Evolutionary conservation across 208 protist species (phyloP), one percentile per base, ranked within the genome.

Genomic region (Trichomonas tenax): DNA sequence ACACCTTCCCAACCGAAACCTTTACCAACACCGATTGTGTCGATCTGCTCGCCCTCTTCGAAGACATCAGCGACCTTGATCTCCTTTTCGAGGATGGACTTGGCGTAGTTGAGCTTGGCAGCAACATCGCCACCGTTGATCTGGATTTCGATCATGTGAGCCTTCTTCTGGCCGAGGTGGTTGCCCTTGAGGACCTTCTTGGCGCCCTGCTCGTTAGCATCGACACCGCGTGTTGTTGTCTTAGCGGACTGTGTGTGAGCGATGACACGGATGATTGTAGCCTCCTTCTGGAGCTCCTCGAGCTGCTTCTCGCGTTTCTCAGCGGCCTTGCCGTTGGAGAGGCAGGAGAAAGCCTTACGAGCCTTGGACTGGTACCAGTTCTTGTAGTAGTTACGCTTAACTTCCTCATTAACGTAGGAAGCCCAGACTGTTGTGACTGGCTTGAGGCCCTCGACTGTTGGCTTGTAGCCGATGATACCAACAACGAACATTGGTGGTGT

Each of bases 91-190:
- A 99, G 98, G 44, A 99, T 97, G 9, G 96, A 88, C 49, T 98
- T 96, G 96, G 98, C 99, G 96, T 99, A 99, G 96, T 98, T 98
- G 38, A 99, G 97, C 98, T 99, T 99, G 96, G 99, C 98, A 40
- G 97, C 97, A 95, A 99, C 97, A 96, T 97, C 97, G 96, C 99
- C 99, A 97, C 99, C 99, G 98, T 96, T 95, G 34, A 96, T 36
- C 98, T 99, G 99, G 98, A 99, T 99, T 98, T 99, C 99, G 97
- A 99, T 98, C 95, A 99, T 97, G 97, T 99, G 98, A 40, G 99
- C 99, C 98, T 99, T 99, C 98, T 99, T 99, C 97, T 99, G 98
- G 81, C 97, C 96, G 2, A 98, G 48, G 88, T 97, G 98, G 96
- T 99, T 96, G 34, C 10, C 15, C 11, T 44, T 34, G n/a, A n/a